These are phyloP conservation scores for Phytophthora pini DNA, from an alignment of 352 stramenopile species.

Conservation along the genomic window DNA sequence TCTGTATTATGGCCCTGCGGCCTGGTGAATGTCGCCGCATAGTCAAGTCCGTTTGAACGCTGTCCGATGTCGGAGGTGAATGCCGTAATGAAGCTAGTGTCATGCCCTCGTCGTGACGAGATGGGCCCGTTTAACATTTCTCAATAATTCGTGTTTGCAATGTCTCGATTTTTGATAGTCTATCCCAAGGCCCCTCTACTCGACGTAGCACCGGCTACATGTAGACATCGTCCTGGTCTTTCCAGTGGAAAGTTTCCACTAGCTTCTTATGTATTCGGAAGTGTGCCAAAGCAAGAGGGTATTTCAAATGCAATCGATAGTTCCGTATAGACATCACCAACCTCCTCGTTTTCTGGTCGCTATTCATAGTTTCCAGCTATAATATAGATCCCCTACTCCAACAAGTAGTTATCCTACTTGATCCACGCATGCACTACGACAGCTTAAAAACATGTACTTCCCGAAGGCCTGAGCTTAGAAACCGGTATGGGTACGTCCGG, in stretches of 20 bases:
- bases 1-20: neutral
- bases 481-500: neutral
- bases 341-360: neutral
- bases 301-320: no score
- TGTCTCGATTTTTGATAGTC: constrained; percentile 22
- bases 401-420: neutral
- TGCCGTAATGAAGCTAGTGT: constrained; percentile 13
- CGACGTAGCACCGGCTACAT: constrained; percentile 10
- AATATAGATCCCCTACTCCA: no score
- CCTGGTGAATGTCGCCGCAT: neutral
- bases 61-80: constrained; percentile 11
- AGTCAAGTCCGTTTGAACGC: neutral
- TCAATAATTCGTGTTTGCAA: neutral
- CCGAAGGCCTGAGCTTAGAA: constrained; percentile 7
- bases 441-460: constrained; percentile 1
- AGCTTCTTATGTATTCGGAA: constrained; percentile 21
- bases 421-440: constrained; percentile 3
- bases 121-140: constrained; percentile 19
- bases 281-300: neutral
- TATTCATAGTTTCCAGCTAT: neutral
- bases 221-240: constrained; percentile 1
- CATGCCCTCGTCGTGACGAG: constrained; percentile 4
- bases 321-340: neutral
- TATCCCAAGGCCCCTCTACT: constrained; percentile 22
- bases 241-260: neutral